Evolutionary conservation across 257 asterid genomes (phyloP), one percentile per base, ranked within the genome.

Genomic region (Jasminum sambac): DNA sequence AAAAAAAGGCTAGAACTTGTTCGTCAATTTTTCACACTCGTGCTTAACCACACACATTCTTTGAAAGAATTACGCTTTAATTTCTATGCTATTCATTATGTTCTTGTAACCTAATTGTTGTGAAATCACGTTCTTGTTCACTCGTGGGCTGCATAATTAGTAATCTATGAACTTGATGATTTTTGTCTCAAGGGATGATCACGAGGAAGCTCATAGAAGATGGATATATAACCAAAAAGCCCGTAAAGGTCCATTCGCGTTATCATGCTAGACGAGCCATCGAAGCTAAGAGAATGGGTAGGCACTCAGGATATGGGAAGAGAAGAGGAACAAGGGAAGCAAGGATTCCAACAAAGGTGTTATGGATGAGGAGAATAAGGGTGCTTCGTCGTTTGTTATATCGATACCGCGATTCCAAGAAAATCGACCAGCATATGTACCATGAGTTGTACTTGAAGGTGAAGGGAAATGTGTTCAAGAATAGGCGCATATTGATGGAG

Each of bases 281-380:
- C 40, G 60, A 66, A 41, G 70, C 59, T 0, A 66, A 42, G 70
- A 66, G 70, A 24, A 66, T 41, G 17, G 60, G 70, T 12, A 42
- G 70, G 55, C 70, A 66, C 70, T 12, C 21, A 14, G 70, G 70
- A 24, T 24, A 23, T 6, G 42, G 16, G 30, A 60, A 63, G 76
- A 63, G 50, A 25, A 72, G 59, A 43, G 64, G 69, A 17, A 66
- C 69, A 6, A 67, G 41, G 60, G 73, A 52, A 52, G 74, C 78
- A 8, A 67, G 81, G 66, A 57, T 62, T 16, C 81, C 81, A 11
- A 67, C 81, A 3, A 72, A 77, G 63, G 60, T 77, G 2, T 44
- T 67, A 8, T 77, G 81, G 81, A 77, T 72, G 78, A 66, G 78
- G 37, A 61, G 78, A 60, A n/a, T 77, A 7, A 50, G 78, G 48